Evolutionary conservation across 306 rosid genomes (phyloP), one percentile per base, ranked within the genome.

Genomic region (Castanea crenata): DNA sequence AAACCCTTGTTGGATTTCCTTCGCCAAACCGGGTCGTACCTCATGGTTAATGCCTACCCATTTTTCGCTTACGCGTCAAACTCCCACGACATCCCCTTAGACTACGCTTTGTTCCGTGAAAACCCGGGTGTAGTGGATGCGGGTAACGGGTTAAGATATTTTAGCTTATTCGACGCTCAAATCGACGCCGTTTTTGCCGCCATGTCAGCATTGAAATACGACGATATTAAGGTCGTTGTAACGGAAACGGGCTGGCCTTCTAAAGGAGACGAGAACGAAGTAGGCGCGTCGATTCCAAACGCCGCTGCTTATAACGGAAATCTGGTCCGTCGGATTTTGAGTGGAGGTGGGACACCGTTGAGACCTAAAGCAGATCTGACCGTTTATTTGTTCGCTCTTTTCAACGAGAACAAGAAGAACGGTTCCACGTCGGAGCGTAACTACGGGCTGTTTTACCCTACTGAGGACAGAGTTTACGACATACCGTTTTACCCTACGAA

Each of bases 191-290:
- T 96, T 73, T 96, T 91, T 6, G 88, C 99, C 0, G 98, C 99
- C 0, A 77, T 96, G n/a, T 49, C 82, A 2, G 90, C 92, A 4
- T 21, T 96, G 11, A 91, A 93, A 70, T 96, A 85, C 84, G 71
- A 93, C 79, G 97, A 96, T 70, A 83, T 96, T 1, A 71, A 64
- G 7, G 19, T 96, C 14, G 98, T 96, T 0, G 92, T 96, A 0
- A 81, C 96, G 1, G 99, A 96, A 31, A 93, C 99, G 0, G 99
- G 99, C 0, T 96, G 99, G 99, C 99, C 99, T 20, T 93, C 99
- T 0, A 82, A 85, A 29, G 99, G 99, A 1, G 99, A 93, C 54
- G 83, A 79, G 19, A 90, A 84, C 27, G 99, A 96, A 74, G 69
- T 88, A 21, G 99, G 99, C n/a, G 99, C 99, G 0, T 90, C 88